A percentile compares a stretch with the other conserved stretches of the same genome.
These are phyloP conservation scores for Obelidium mucronatum DNA, from an alignment of 192 early-diverging fungal genomes.

Conservation along the genomic window DNA sequence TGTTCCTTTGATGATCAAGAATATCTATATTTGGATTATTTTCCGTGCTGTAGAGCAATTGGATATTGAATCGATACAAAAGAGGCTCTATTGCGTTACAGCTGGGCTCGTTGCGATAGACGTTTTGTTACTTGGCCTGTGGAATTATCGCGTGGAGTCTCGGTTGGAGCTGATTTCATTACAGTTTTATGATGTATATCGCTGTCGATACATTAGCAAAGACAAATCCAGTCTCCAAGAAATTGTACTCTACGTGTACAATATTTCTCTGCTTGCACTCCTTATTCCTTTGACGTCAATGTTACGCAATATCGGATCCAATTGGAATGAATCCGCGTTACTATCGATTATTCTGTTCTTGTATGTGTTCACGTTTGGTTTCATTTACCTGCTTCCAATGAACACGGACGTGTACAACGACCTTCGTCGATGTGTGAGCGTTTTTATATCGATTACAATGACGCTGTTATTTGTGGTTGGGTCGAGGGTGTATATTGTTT, in stretches of 20 bases:
- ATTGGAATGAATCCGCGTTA: background rate
- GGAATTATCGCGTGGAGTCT: background rate
- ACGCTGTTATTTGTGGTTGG: background rate
- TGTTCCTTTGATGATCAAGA: conserved; percentile 9
- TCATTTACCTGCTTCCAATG: conserved; percentile 1
- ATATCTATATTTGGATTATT: conserved; percentile 15
- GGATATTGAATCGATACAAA: background rate
- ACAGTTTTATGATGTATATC: background rate
- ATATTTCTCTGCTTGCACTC: background rate
- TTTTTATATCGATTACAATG: background rate
- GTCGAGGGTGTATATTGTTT: background rate
- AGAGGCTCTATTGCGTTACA: background rate
- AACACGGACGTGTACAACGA: conserved; percentile 10
- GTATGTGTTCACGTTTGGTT: background rate
- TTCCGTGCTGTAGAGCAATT: background rate
- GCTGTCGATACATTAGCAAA: background rate
- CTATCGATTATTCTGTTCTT: background rate
- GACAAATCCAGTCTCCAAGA: background rate
- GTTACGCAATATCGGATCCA: background rate
- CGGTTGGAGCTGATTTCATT: background rate
- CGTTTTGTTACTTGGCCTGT: background rate
- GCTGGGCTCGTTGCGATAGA: background rate
- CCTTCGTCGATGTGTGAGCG: background rate
- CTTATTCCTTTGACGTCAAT: background rate
- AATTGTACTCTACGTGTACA: conserved; percentile 3